Conservation (phyloP, 2,329 filamentous ascomycete genomes). For the Cytospora chrysosperma region DNA sequence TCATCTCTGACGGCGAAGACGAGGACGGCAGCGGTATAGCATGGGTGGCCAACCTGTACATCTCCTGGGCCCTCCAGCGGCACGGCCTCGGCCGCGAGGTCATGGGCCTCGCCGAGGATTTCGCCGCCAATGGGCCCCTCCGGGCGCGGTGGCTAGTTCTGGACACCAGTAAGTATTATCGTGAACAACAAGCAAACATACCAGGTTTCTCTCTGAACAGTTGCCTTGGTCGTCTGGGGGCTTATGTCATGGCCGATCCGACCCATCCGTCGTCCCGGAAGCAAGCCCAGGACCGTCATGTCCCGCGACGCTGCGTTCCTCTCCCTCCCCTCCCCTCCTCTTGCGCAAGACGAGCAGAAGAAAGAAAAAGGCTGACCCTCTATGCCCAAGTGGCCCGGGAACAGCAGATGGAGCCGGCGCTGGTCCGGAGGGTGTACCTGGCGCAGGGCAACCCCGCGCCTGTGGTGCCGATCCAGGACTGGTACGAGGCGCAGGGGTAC, state of each 20-base stretch:
- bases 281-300: too few relatives aligned
- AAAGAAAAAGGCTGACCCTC: too few relatives aligned
- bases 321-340: too few relatives aligned
- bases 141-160: conserved; percentile 11
- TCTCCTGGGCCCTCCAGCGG: conserved; percentile 33
- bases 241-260: too few relatives aligned
- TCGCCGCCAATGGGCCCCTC: conserved; percentile 2
- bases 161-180: conserved; percentile 13
- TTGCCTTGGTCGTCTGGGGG: too few relatives aligned
- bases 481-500: conserved; percentile 25
- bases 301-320: too few relatives aligned
- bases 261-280: too few relatives aligned
- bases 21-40: conserved; percentile 22
- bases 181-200: too few relatives aligned
- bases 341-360: too few relatives aligned
- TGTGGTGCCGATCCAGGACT: conserved; percentile 11
- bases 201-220: too few relatives aligned
- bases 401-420: conserved; percentile 18
- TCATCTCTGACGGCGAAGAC: conserved; percentile 27
- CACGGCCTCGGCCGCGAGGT: conserved; percentile 20
- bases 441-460: conserved; percentile 11
- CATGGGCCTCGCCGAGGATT: conserved; percentile 11
- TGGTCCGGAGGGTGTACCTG: conserved; percentile 9
- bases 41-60: conserved; percentile 43
- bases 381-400: conserved; percentile 1